Percentiles rank a stretch among this genome's conserved stretches.
phyloP scores from a whole-genome alignment of 306 rosid genomes.

The Cyclanthera cordifolia region DNA sequence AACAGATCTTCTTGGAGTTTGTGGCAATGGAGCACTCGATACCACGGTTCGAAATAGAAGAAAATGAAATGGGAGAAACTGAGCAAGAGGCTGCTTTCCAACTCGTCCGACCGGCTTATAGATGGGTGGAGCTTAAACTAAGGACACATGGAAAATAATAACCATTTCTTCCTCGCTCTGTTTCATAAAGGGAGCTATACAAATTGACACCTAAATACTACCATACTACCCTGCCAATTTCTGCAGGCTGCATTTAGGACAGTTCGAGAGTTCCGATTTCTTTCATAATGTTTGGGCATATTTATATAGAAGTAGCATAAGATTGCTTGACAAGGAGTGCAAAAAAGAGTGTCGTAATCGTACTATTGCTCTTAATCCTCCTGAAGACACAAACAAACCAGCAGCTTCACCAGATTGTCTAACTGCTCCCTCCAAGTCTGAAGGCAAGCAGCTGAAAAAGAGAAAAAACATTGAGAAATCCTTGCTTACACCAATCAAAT shows the following conservation, averaged over 20 bases:
- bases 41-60: not conserved
- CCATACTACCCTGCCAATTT: not conserved
- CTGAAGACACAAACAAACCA: conserved; percentile 62
- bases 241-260: not conserved
- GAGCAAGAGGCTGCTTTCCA: not conserved
- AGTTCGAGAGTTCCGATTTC: not conserved
- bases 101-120: not conserved
- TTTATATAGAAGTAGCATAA: not conserved
- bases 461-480: conserved; percentile 6
- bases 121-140: not conserved
- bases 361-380: conserved; percentile 90
- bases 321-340: not conserved
- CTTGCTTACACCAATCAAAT: not conserved
- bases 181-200: not conserved
- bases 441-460: conserved; percentile 78
- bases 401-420: conserved; percentile 74
- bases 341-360: conserved; percentile 35
- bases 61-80: not conserved
- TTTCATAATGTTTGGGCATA: not conserved
- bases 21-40: not conserved
- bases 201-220: not conserved
- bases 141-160: not conserved
- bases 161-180: not conserved
- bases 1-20: not conserved
- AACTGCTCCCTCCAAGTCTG: conserved; percentile 87